phyloP scores from a whole-genome alignment of 495 filamentous ascomycete species.

The Hypomontagnella monticulosa region DNA sequence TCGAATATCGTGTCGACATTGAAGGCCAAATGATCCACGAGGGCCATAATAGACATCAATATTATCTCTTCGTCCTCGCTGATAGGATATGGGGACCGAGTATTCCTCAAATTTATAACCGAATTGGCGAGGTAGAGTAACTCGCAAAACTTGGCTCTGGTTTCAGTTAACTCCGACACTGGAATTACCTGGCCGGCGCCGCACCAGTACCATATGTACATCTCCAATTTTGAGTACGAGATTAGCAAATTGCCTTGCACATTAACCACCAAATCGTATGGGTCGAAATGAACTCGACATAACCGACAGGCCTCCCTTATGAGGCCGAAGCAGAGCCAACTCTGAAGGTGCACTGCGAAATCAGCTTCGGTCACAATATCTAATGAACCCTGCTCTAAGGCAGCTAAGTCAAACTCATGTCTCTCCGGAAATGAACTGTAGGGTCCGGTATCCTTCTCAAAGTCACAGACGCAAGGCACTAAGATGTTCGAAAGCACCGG shows the following conservation, averaged over 20 bases:
- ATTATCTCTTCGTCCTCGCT: not conserved
- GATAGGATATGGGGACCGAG: not conserved
- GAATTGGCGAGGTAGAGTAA: not conserved
- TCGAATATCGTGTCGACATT: not conserved
- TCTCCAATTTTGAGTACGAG: not conserved
- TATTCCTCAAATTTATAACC: not conserved
- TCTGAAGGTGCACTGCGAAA: not conserved
- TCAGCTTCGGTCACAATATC: not conserved
- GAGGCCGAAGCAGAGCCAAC: not conserved
- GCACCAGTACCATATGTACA: constrained; percentile 4
- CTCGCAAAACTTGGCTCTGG: not conserved
- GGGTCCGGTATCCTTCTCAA: not conserved
- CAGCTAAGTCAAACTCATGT: not conserved
- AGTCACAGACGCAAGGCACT: not conserved
- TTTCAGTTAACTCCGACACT: not conserved
- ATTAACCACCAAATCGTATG: not conserved
- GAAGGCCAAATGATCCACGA: constrained; percentile 2
- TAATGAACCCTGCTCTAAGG: not conserved
- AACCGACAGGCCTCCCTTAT: not conserved
- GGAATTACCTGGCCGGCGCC: not conserved
- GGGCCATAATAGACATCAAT: not conserved
- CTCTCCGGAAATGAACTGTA: not conserved
- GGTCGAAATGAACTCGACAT: not conserved
- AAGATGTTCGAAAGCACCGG: not conserved
- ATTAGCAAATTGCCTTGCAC: not conserved